Conservation (phyloP, 2,329 filamentous ascomycete species). For the Trichoderma cornu-damae region DNA sequence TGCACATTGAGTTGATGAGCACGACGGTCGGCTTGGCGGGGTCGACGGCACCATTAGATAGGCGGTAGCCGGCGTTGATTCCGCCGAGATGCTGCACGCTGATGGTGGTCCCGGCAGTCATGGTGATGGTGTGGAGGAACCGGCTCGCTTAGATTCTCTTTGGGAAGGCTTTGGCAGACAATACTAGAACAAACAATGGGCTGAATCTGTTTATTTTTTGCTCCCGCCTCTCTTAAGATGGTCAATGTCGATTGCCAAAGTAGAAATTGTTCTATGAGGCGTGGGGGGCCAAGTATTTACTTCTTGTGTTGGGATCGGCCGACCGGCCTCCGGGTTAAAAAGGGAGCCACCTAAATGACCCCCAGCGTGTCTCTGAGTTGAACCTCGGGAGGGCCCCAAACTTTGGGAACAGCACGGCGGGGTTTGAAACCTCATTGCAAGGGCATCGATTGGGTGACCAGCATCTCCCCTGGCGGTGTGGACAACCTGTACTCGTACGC, state of each 20-base stretch:
- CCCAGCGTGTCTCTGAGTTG: conserved; percentile 12
- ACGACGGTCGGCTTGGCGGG: conserved; percentile 46
- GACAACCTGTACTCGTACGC: background rate
- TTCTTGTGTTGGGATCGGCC: background rate
- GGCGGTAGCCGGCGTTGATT: conserved; percentile 42
- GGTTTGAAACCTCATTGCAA: conserved; percentile 1
- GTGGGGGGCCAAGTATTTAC: conserved; percentile 8
- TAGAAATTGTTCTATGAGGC: background rate
- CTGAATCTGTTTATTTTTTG: background rate
- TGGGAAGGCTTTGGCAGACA: background rate
- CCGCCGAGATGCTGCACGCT: conserved; percentile 45
- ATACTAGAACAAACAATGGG: background rate
- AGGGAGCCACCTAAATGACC: background rate
- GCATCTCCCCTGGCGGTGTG: background rate
- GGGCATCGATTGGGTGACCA: background rate
- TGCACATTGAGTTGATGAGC: conserved; percentile 50
- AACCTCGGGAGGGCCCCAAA: conserved; percentile 1
- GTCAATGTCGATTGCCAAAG: background rate
- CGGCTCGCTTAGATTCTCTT: background rate
- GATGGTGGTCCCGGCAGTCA: conserved; percentile 40
- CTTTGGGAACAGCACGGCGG: conserved; percentile 7
- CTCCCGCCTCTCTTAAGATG: background rate
- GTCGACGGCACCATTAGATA: conserved; percentile 42
- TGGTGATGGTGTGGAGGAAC: conserved; percentile 18
- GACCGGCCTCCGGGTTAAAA: background rate